Conservation (phyloP, 2,329 filamentous ascomycete genomes). For the Ciborinia camelliae region DNA sequence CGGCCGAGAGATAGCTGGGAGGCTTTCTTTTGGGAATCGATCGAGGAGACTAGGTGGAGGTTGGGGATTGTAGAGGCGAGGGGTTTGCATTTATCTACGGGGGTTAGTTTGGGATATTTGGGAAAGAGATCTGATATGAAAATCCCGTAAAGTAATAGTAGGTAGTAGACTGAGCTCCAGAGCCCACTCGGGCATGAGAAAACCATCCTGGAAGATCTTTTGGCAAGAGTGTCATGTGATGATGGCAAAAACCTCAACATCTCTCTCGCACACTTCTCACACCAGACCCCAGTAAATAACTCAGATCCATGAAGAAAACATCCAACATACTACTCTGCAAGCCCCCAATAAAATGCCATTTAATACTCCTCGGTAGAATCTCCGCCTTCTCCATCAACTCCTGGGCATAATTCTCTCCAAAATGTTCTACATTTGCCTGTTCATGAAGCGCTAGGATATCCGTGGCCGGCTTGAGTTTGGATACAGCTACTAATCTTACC, state of each 20-base stretch:
- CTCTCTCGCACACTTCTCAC: too few species aligned
- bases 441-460: constrained; percentile 84
- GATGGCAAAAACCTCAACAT: too few species aligned
- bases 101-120: neutral
- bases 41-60: constrained; percentile 85
- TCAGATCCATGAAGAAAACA: neutral
- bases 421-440: constrained; percentile 62
- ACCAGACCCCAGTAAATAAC: too few species aligned
- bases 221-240: neutral
- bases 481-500: constrained; percentile 89
- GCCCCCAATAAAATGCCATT: constrained; percentile 96
- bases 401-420: constrained; percentile 95
- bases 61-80: constrained; percentile 81
- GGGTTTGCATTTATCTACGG: constrained; percentile 80
- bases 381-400: constrained; percentile 84
- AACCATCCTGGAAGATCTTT: neutral
- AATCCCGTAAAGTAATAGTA: neutral
- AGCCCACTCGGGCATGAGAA: neutral
- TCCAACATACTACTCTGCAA: constrained; percentile 67
- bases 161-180: neutral
- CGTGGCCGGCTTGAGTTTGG: constrained; percentile 89
- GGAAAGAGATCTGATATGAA: neutral
- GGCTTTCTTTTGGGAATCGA: constrained; percentile 87
- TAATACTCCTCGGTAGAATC: constrained; percentile 70
- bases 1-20: constrained; percentile 75